Evolutionary conservation across 2,329 filamentous ascomycete species (phyloP).

Genomic region (Aspergillus phoenicis): DNA sequence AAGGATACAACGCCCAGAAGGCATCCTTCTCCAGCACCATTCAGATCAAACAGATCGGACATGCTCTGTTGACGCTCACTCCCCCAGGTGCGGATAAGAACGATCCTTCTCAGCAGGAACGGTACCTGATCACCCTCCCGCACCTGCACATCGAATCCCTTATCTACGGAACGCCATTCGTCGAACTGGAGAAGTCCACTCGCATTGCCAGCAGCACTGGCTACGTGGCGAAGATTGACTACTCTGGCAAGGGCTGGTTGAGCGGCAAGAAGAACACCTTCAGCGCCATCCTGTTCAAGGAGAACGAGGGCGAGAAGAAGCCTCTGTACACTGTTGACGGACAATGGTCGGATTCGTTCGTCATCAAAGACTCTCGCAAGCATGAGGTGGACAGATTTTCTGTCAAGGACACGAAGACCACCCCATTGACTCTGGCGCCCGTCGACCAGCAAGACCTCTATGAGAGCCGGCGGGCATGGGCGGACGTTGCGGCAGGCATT

Average conservation of each 20-base stretch:
- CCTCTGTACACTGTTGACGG: slow-evolving; percentile 78
- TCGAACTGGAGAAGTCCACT: slow-evolving; percentile 83
- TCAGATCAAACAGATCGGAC: slow-evolving; percentile 91
- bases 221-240: slow-evolving; percentile 87
- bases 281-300: slow-evolving; percentile 71
- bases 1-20: slow-evolving; percentile 95
- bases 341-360: slow-evolving; percentile 85
- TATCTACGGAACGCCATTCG: slow-evolving; percentile 72
- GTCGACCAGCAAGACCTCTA: slow-evolving; percentile 81
- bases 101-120: slow-evolving; percentile 54
- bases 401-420: slow-evolving; percentile 60
- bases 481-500: slow-evolving; percentile 80
- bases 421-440: slow-evolving; percentile 70
- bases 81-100: slow-evolving; percentile 56
- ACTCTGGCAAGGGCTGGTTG: slow-evolving; percentile 90
- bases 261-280: slow-evolving; percentile 95
- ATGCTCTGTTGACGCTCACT: slow-evolving; percentile 75
- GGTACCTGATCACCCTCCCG: slow-evolving; percentile 88
- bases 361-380: slow-evolving; percentile 69
- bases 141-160: slow-evolving; percentile 91
- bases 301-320: slow-evolving; percentile 66
- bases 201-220: slow-evolving; percentile 86
- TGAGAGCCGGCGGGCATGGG: slow-evolving; percentile 86
- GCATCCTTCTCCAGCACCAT: slow-evolving; percentile 93
- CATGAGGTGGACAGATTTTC: slow-evolving; percentile 61